These are phyloP conservation scores for Hylodesmum podocarpum DNA, from an alignment of 306 rosid genomes.

Conservation along the genomic window DNA sequence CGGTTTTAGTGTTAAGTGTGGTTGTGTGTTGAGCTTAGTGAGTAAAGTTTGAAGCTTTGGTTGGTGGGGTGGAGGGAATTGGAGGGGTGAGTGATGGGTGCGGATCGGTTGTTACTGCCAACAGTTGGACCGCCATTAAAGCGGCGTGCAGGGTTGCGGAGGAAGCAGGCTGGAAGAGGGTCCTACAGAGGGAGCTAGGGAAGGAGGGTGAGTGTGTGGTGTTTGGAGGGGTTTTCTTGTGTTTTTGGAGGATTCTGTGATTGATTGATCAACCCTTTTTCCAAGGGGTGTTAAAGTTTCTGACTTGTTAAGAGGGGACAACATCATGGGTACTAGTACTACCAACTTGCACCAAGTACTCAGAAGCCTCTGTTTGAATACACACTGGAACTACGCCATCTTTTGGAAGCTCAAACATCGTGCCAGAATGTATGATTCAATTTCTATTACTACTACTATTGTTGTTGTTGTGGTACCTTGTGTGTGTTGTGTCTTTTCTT, in stretches of 20 bases:
- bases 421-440: constrained; percentile 67
- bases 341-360: constrained; percentile 66
- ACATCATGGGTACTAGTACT: constrained; percentile 61
- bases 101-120: constrained; percentile 70
- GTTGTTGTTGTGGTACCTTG: not conserved
- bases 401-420: constrained; percentile 93
- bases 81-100: constrained; percentile 65
- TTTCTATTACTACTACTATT: not conserved
- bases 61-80: constrained; percentile 39
- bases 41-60: constrained; percentile 34
- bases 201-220: constrained; percentile 23
- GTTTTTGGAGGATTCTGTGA: constrained; percentile 31
- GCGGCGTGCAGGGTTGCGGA: constrained; percentile 98
- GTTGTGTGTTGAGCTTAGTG: constrained; percentile 6
- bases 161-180: constrained; percentile 99
- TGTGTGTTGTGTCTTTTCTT: not conserved
- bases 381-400: constrained; percentile 93
- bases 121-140: constrained; percentile 97
- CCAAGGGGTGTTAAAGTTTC: constrained; percentile 37
- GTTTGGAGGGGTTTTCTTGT: constrained; percentile 38
- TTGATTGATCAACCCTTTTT: constrained; percentile 25
- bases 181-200: constrained; percentile 96
- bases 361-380: constrained; percentile 74
- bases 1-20: not conserved
- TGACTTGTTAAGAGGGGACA: constrained; percentile 14